Evolutionary conservation across 805 yeast genomes (phyloP), one percentile per base, ranked within the genome.

Genomic region (Starmerella khaoyaiensis): DNA sequence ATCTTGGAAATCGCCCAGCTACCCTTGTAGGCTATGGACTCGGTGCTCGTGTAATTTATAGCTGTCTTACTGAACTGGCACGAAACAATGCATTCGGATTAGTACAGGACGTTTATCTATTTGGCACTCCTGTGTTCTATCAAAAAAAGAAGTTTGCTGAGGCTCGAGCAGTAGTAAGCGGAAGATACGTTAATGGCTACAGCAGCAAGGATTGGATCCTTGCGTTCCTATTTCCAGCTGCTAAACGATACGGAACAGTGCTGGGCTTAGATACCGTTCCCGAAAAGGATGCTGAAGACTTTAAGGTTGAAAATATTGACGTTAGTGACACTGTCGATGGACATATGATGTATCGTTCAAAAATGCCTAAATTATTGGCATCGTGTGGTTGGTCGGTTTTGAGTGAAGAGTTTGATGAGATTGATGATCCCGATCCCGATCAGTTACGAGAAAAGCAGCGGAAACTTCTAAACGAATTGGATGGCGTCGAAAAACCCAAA

Each of bases 271-370:
- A 94, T 0, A 77, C 86, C 4, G 69, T 87, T 25, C 64, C 59
- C 32, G 47, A 41, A 5, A 35, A 37, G 9, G 40, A 41, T 6
- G 35, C 38, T 7, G 45, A 28, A 22, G 29, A 27, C 4, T 26
- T 41, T 14, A 35, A 44, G 14, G 65, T 90, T 21, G 94, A 84
- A 46, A 87, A 87, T 57, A 68, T 78, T 45, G 93, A 90, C 53
- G 82, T 93, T 52, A 80, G 97, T 0, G 83, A 76, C 15, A 51
- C 67, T 36, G 94, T 87, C 4, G 84, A 79, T 42, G 98, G 98
- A 1, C 98, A 90, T 62, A 82, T 90, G 95, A 83, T 79, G n/a
- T 90, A 90, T 60, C 78, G 98, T 62, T 78, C 78, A 44, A 84
- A 83, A 10, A 83, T 90, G 70, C 99, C 99, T 1, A 73, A 72